Evolutionary conservation across 208 protist genomes (phyloP).

Genomic region (Trypanosoma platydactyli): DNA sequence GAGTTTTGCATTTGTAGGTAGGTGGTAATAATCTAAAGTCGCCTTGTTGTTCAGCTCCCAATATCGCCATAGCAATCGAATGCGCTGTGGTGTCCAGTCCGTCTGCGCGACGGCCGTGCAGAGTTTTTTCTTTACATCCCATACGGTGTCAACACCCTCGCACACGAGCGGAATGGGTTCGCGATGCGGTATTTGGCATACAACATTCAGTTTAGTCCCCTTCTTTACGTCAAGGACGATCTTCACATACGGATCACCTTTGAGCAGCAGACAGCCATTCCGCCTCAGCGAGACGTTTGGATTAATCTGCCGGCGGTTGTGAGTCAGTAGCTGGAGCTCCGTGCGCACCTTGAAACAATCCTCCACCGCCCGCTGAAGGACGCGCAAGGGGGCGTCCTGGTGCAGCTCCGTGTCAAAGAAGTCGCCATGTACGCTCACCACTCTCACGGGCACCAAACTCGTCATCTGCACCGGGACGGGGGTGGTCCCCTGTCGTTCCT

Average conservation of each 20-base stretch:
- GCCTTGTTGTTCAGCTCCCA: constrained; percentile 86
- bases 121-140: constrained; percentile 73
- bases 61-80: constrained; percentile 84
- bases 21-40: constrained; percentile 79
- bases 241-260: constrained; percentile 86
- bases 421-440: constrained; percentile 69
- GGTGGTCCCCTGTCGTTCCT: neutral
- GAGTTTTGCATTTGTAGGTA: constrained; percentile 75
- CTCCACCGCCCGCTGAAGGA: constrained; percentile 77
- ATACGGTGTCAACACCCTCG: constrained; percentile 57
- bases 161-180: constrained; percentile 55
- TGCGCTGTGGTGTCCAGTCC: constrained; percentile 44
- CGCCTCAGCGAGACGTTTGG: constrained; percentile 51
- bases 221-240: constrained; percentile 66
- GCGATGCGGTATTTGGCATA: constrained; percentile 40
- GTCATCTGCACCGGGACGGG: constrained; percentile 69
- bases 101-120: constrained; percentile 43
- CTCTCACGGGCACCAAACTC: constrained; percentile 64
- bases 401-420: constrained; percentile 87
- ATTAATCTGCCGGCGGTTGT: constrained; percentile 76
- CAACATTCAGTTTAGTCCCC: constrained; percentile 66
- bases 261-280: constrained; percentile 82
- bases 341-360: constrained; percentile 83
- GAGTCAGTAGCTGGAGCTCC: constrained; percentile 76
- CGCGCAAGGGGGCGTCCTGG: constrained; percentile 62